Conservation (phyloP, 345 rosid genomes). For the Melaleuca quinquenervia region DNA sequence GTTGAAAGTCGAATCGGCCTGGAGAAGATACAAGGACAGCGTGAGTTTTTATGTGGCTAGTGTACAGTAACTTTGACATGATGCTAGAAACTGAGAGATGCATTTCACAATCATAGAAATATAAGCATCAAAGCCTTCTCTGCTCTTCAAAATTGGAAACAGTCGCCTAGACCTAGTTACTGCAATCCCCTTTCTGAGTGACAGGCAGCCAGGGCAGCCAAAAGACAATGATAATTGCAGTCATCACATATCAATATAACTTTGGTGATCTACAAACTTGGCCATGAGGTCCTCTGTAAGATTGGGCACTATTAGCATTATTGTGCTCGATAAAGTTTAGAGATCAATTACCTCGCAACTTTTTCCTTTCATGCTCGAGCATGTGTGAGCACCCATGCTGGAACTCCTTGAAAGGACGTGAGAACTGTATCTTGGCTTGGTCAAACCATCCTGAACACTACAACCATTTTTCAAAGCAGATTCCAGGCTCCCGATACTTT, state of each 20-base stretch:
- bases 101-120: not conserved
- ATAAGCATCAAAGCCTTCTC: not conserved
- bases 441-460: slow-evolving; percentile 17
- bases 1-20: not conserved
- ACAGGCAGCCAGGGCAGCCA: not conserved
- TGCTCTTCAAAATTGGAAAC: not conserved
- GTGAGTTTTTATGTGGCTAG: not conserved
- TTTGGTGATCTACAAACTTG: not conserved
- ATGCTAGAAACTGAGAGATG: not conserved
- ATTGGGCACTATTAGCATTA: not conserved
- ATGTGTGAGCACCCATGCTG: slow-evolving; percentile 65
- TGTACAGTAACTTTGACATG: not conserved
- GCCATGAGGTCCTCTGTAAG: not conserved
- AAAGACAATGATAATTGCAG: not conserved
- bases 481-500: slow-evolving; percentile 15
- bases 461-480: slow-evolving; percentile 22
- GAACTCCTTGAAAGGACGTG: slow-evolving; percentile 51
- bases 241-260: not conserved
- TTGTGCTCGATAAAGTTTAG: not conserved
- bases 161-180: not conserved
- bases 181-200: not conserved
- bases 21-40: not conserved
- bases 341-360: slow-evolving; percentile 7
- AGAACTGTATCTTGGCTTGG: slow-evolving; percentile 24
- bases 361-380: slow-evolving; percentile 29